Evolutionary conservation across 352 stramenopile genomes (phyloP), one percentile per base, ranked within the genome.

Genomic region (Vaucheria bursata): DNA sequence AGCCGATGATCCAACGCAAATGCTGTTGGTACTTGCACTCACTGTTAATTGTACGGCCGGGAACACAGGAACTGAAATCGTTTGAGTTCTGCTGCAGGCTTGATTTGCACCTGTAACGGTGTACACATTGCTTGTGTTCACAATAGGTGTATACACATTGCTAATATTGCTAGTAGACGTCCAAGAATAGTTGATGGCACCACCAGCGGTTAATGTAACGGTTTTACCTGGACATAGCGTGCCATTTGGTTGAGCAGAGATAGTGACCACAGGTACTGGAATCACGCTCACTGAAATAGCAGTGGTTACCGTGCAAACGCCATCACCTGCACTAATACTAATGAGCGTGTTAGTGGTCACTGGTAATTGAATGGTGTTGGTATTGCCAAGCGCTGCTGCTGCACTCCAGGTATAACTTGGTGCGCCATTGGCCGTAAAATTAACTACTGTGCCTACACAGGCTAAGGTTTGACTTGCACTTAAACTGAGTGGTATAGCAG

Each of bases 341-440:
- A 35, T 33, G 31, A 35, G 3, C 31, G 65, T 71, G 35, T 25
- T 34, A 71, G 18, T 64, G 35, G 65, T 71, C 31, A 37, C 53
- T 25, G 65, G 5, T 25, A 37, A 25, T 40, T 25, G 2, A 34
- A 35, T 5, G 53, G 65, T 71, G 53, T 25, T 71, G 31, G 65
- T 34, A 68, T 33, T 71, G 35, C 33, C 35, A 71, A 18, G 38
- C 3, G 65, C 31, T 64, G 18, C 53, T 40, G 18, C 35, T 25
- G 65, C 25, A 71, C 33, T 71, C 31, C n/a, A 40, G 35, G 65
- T 71, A 71, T 25, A 40, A 68, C 18, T 71, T 31, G 65, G 38
- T 40, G 65, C 35, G 35, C n/a, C 35, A 71, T 18, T 71, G 31
- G 65, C 35, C 31, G 65, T 71, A 34, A 35, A 40, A 34, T 33